phyloP scores from a whole-genome alignment of 345 rosid genomes.

The Zanthoxylum bungeanum region DNA sequence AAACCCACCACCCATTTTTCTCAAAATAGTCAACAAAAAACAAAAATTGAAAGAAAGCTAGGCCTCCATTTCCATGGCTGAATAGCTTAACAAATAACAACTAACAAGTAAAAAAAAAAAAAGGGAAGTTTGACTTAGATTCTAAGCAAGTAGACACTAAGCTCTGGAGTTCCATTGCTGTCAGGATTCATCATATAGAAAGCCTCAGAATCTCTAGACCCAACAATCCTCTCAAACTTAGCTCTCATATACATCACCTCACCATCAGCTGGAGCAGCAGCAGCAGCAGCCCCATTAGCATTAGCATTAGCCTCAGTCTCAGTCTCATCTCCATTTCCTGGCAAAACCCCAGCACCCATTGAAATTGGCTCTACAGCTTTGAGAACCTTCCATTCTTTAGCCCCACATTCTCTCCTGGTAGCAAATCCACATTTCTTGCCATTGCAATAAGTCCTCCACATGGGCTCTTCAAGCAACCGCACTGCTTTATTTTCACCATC shows the following conservation, averaged over 20 bases:
- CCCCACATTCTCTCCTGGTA: conserved; percentile 69
- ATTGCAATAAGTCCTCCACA: conserved; percentile 96
- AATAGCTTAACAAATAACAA: conserved; percentile 18
- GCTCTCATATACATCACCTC: conserved; percentile 90
- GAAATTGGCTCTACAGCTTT: conserved; percentile 93
- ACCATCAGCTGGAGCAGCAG: conserved; percentile 34
- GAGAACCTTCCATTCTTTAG: conserved; percentile 65
- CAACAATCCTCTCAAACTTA: conserved; percentile 88
- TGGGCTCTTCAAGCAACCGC: conserved; percentile 78
- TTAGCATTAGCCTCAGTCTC: conserved; percentile 2
- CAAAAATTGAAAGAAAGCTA: conserved; percentile 4
- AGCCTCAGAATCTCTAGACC: conserved; percentile 97
- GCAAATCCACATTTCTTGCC: conserved; percentile 89
- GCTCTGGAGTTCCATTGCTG: conserved; percentile 94
- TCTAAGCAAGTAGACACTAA: conserved; percentile 91
- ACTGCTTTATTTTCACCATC: conserved; percentile 38
- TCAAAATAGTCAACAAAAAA: background rate
- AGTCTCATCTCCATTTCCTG: conserved; percentile 31
- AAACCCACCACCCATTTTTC: conserved; percentile 33
- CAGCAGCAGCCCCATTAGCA: no score
- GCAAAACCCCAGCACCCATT: conserved; percentile 98
- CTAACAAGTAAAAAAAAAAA: conserved; percentile 16
- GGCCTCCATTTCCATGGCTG: conserved; percentile 27
- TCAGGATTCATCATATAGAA: conserved; percentile 99
- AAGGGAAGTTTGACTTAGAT: conserved; percentile 25